Base-by-base conservation (phyloP, 192 early-diverging fungal genomes). In the Rhizoclosmatium globosum region DNA sequence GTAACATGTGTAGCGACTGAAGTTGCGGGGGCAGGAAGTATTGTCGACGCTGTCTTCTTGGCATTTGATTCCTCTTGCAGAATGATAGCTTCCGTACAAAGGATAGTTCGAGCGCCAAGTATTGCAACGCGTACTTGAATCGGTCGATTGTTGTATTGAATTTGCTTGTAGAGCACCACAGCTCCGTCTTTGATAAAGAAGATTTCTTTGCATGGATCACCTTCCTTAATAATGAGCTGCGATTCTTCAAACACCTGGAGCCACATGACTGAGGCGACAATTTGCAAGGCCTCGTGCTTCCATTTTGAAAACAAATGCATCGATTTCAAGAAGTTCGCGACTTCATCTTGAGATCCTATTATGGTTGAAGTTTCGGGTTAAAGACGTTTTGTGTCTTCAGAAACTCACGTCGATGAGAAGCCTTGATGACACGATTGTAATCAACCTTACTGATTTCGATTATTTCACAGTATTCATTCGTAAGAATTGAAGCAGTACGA, bases 391-490 rank as follows among this genome's bases (percentile, higher is more conserved):
- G 6, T 0, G 17, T 43, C 39, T 3, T 42, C 6, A 68, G 6
- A 46, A 42, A 62, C 72, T 59, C n/a, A 66, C 74, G 21, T 47
- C 64, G 45, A 67, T 76, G 74, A 15, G 74, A 76, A 4, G 46
- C 57, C 42, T 67, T 64, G 2, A 76, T 67, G 47, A 76, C 64
- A 11, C 64, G 42, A 67, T 76, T 67, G 48, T 76, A 76, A 47
- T 76, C 74, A 4, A 11, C 61, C 64, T 76, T 76, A 7, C 66
- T 13, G 44, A 76, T 66, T 67, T 76, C 74, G 66, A 76, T 67
- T 1, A 76, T 67, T 66, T 76, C 74, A 46, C 64, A 76, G 0
- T 7, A 4, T 31, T 64, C 64, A 3, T 44, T 64, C 7, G 74
- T 67, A 13, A 67, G 31, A 15, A 76, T 67, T 11, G 44, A 48